phyloP scores from a whole-genome alignment of 2,329 filamentous ascomycete species.

The Dactylellina haptotyla region DNA sequence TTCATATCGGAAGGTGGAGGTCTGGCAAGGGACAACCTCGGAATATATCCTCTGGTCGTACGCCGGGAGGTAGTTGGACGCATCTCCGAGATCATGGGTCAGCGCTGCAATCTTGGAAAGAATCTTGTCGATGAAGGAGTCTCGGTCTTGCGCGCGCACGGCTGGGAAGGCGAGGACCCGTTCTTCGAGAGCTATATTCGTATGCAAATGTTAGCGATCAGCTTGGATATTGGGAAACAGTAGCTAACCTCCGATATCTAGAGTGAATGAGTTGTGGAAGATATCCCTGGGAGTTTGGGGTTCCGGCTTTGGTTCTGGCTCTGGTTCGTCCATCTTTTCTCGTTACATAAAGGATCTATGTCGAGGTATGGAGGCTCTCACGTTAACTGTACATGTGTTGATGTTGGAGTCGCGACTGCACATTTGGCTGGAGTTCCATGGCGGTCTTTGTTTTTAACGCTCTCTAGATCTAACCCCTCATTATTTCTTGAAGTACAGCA shows the following conservation, averaged over 20 bases:
- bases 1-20: too few relatives aligned
- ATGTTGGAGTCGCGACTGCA: background rate
- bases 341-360: background rate
- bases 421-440: background rate
- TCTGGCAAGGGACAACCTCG: too few relatives aligned
- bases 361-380: too few relatives aligned
- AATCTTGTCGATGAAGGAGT: slow-evolving; percentile 82
- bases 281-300: background rate
- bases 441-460: background rate
- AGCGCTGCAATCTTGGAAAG: slow-evolving; percentile 81
- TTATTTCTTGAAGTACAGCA: too few relatives aligned
- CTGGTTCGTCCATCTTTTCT: slow-evolving; percentile 2
- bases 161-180: slow-evolving; percentile 76
- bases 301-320: background rate
- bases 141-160: slow-evolving; percentile 74
- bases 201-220: background rate
- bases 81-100: slow-evolving; percentile 85
- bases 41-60: slow-evolving; percentile 90
- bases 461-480: too few relatives aligned
- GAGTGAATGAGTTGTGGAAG: slow-evolving; percentile 39
- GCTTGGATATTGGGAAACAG: too few relatives aligned
- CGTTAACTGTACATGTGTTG: background rate
- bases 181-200: slow-evolving; percentile 74
- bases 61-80: slow-evolving; percentile 80
- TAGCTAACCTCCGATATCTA: background rate